Base-by-base conservation (phyloP, 192 early-diverging fungal species). In the Funneliformis mosseae region DNA sequence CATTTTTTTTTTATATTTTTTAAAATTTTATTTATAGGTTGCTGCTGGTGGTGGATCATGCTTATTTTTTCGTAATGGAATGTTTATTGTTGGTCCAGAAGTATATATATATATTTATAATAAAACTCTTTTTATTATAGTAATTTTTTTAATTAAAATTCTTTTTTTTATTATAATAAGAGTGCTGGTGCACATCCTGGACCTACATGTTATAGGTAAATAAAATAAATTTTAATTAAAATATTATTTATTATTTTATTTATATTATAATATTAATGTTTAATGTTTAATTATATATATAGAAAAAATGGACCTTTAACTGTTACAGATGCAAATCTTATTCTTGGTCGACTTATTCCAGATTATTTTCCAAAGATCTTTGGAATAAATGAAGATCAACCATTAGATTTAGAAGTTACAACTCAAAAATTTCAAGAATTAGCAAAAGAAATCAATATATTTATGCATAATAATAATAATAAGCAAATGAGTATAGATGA, bases 31-130 rank as follows among this genome's bases (percentile, higher is more conserved):
- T 41, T 69, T 14, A 2, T 4, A 79, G 77, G 77, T 99, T 23
- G 98, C 98, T 11, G 98, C 98, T 8, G 98, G 98, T 38, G 98
- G 98, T 28, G 96, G 96, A 5, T 97, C 96, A 25, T 90, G 92
- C 21, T 87, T 99, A 63, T 96, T 95, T 81, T 99, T 95, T 86
- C 86, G 93, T 33, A 97, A 96, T 76, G 97, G 96, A 16, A 93
- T 98, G 85, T 97, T 97, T 89, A 90, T 90, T 8, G 98, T 99
- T 5, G 98, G 97, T 5, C 94, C 94, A 62, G 93, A 95, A 78
- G 90, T 92, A 84, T 38, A 72, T 50, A 7, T 63, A 39, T 69
- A 16, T 85, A 33, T 48, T 18, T 64, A 28, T 21, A 75, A 1
- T 86, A 94, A 66, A 10, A 33, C 5, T 68, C 3, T 21, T 62